phyloP scores from a whole-genome alignment of 352 stramenopile genomes.

The Globisporangium carolinianum region DNA sequence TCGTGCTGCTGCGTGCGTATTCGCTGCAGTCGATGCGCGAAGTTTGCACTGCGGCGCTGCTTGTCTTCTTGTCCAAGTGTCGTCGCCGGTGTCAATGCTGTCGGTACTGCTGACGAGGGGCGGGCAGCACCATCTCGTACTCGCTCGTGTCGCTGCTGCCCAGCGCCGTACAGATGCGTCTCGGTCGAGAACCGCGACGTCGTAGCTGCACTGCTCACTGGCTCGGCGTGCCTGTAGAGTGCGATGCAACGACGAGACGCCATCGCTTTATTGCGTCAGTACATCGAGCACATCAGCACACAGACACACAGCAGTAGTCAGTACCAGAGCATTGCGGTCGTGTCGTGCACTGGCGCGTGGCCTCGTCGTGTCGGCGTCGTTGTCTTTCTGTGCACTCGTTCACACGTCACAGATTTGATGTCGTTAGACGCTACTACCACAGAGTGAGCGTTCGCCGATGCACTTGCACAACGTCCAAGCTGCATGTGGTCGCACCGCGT shows the following conservation, averaged over 20 bases:
- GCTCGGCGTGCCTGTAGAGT: conserved; percentile 1
- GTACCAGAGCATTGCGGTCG: conserved; percentile 27
- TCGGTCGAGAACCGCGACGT: conserved; percentile 30
- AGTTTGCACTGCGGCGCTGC: conserved; percentile 25
- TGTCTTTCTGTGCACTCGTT: conserved; percentile 14
- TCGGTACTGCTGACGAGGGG: neutral
- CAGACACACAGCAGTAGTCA: neutral
- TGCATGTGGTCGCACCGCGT: conserved; percentile 14
- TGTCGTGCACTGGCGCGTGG: conserved; percentile 27
- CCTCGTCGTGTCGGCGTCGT: conserved; percentile 37
- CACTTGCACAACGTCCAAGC: too few species aligned
- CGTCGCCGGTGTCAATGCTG: neutral
- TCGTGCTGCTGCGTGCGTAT: conserved; percentile 30
- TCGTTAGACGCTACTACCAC: too few species aligned
- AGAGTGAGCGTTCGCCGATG: too few species aligned
- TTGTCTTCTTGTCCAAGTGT: conserved; percentile 45
- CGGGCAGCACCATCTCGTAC: neutral
- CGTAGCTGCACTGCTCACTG: neutral
- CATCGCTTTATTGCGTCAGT: too few species aligned
- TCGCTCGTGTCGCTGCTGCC: conserved; percentile 8
- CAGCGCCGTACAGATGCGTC: conserved; percentile 30
- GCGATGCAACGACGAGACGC: too few species aligned
- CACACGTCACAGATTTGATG: neutral
- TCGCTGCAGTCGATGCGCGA: conserved; percentile 28
- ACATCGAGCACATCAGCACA: neutral